Evolutionary conservation across 495 filamentous ascomycete genomes (phyloP).

Genomic region (Cryomyces antarcticus): DNA sequence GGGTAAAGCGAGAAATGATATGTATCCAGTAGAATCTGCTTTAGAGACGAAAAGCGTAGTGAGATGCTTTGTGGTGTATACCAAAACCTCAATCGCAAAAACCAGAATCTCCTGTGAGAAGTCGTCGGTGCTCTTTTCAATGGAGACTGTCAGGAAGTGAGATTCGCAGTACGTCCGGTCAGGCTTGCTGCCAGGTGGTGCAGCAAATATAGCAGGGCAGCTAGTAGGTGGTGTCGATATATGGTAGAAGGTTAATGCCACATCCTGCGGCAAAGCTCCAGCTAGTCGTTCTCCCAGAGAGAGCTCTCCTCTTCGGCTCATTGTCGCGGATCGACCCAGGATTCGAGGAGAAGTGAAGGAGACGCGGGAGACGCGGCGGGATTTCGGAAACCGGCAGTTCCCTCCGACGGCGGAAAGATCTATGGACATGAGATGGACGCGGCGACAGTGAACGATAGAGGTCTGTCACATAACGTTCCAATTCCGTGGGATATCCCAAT

Average conservation of each 20-base stretch:
- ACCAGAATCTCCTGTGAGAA: conserved; percentile 28
- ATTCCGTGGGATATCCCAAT: too few relatives aligned
- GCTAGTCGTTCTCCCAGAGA: conserved; percentile 29
- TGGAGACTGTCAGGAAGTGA: conserved; percentile 64
- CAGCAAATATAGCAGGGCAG: conserved; percentile 54
- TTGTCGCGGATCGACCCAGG: neutral
- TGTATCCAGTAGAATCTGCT: conserved; percentile 84
- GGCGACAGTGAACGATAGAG: too few relatives aligned
- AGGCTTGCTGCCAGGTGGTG: conserved; percentile 45
- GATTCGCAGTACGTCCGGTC: conserved; percentile 69
- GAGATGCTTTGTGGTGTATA: conserved; percentile 53
- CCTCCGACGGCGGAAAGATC: too few relatives aligned
- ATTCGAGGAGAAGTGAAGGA: too few relatives aligned
- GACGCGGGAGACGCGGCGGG: too few relatives aligned
- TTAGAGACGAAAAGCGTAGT: conserved; percentile 91
- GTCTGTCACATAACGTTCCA: too few relatives aligned
- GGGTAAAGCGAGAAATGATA: conserved; percentile 41
- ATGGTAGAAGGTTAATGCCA: conserved; percentile 60
- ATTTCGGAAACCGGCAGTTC: too few relatives aligned
- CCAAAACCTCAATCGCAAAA: conserved; percentile 48
- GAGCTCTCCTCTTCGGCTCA: too few relatives aligned
- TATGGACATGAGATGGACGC: too few relatives aligned
- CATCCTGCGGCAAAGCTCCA: conserved; percentile 45
- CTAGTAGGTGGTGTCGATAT: conserved; percentile 64
- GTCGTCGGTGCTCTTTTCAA: conserved; percentile 19